A percentile compares a stretch with the other conserved stretches of the same genome.
Evolutionary conservation across 176 grass and related monocot species (phyloP).

Genomic region (Thalia dealbata): DNA sequence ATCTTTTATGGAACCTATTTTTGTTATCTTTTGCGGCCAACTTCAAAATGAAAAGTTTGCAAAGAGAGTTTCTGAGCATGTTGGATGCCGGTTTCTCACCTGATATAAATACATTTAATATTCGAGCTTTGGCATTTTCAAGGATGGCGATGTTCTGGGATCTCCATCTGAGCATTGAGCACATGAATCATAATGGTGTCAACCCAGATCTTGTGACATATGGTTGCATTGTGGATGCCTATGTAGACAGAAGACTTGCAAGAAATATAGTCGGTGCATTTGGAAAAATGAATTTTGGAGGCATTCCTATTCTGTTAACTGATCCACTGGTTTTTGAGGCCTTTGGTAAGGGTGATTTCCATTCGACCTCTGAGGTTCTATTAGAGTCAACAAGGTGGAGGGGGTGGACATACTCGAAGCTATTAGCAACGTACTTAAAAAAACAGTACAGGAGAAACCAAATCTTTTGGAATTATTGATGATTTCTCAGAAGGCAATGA

Average conservation of each 20-base stretch:
- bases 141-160: conserved; percentile 99
- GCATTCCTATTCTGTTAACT: conserved; percentile 35
- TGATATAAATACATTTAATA: conserved; percentile 81
- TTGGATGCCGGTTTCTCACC: conserved; percentile 44
- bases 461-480: conserved; percentile 93
- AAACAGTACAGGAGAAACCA: conserved; percentile 62
- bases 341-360: conserved; percentile 76
- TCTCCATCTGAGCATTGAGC: conserved; percentile 68
- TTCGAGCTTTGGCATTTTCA: conserved; percentile 55
- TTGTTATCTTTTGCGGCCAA: conserved; percentile 80
- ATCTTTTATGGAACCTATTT: conserved; percentile 74
- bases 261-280: conserved; percentile 58
- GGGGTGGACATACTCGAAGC: conserved; percentile 55
- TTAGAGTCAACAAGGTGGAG: conserved; percentile 35
- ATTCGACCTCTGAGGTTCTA: conserved; percentile 48
- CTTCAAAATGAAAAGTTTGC: conserved; percentile 94
- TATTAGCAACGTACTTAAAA: conserved; percentile 49
- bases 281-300: conserved; percentile 27
- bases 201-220: conserved; percentile 65
- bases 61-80: conserved; percentile 86
- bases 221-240: conserved; percentile 72
- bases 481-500: background rate
- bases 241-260: conserved; percentile 59
- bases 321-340: conserved; percentile 61
- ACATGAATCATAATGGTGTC: conserved; percentile 65